phyloP scores from a whole-genome alignment of 225 moss, liverwort and hornwort species.

The Lunularia cruciata region DNA sequence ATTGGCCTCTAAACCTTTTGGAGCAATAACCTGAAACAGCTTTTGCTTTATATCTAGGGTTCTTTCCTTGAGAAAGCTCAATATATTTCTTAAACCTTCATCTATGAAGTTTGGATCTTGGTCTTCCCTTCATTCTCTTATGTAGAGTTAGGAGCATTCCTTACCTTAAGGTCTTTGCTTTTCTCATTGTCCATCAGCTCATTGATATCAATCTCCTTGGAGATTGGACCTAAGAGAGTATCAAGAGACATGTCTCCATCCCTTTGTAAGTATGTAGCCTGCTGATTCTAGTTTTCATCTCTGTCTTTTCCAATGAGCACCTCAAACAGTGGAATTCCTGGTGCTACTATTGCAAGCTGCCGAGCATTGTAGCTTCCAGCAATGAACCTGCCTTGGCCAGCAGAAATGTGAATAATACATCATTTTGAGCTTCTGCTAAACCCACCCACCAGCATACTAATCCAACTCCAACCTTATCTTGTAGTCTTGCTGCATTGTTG shows the following conservation, averaged over 20 bases:
- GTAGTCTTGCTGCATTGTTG: constrained; percentile 68
- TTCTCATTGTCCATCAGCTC: constrained; percentile 58
- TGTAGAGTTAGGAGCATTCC: constrained; percentile 50
- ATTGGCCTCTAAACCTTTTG: constrained; percentile 76
- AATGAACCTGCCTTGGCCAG: constrained; percentile 77
- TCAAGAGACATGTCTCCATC: constrained; percentile 72
- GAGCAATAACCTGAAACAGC: constrained; percentile 90
- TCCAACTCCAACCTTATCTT: constrained; percentile 89
- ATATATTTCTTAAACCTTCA: constrained; percentile 87
- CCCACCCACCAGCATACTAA: constrained; percentile 99
- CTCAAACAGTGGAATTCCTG: constrained; percentile 90
- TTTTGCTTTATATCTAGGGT: constrained; percentile 95
- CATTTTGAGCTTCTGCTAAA: constrained; percentile 92
- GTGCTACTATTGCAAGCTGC: constrained; percentile 84
- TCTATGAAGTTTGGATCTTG: constrained; percentile 79
- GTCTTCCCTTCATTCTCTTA: constrained; percentile 64
- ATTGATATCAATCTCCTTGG: constrained; percentile 58
- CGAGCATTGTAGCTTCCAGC: constrained; percentile 96
- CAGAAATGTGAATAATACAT: constrained; percentile 86
- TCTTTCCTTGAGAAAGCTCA: constrained; percentile 95
- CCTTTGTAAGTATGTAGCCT: constrained; percentile 97
- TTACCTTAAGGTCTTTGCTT: constrained; percentile 49
- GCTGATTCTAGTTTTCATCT: constrained; percentile 57
- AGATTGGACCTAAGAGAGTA: constrained; percentile 49
- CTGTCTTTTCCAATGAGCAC: constrained; percentile 74